Base-by-base conservation (phyloP, 352 stramenopile genomes). In the Globisporangium mamillatum region DNA sequence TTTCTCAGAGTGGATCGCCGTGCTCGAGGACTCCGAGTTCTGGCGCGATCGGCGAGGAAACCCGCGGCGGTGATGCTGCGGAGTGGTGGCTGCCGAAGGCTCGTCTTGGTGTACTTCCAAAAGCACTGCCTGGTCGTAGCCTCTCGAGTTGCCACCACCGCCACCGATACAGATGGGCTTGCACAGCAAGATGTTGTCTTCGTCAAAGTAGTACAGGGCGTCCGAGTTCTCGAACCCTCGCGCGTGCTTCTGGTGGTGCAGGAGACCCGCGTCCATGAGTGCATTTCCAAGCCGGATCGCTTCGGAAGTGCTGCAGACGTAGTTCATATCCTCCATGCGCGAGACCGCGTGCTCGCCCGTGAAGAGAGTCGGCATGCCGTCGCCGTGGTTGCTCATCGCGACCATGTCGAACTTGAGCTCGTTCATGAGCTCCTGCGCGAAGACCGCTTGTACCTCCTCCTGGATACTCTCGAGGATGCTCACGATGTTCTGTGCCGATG, bases 231-330 rank as follows among this genome's bases (percentile, higher is more conserved):
- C 68, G 36, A 72, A 69, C 2, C 24, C 58, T 5, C 61, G 56
- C 6, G 25, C 59, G 36, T 77, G 71, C 59, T 72, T 77, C 2
- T 41, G 27, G 68, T 77, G 71, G 53, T 77, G 71, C 63, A 77
- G 36, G 22, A 67, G 56, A 3, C 71, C 71, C 0, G 68, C 68
- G 25, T 77, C 71, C 71, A 77, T 77, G 29, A 68, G 67, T 27
- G 64, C 34, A 56, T 87, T 88, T 10, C 81, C 81, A 4, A 90
- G 52, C 1, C 81, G 81, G 14, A 77, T 69, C 0, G 69, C 79
- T 69, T 90, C 82, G 12, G 67, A 71, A 4, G 73, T 64, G 1
- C 65, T 75, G 3, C 70, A 68, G 6, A 86, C 79, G 20, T 80
- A 83, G 22, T 75, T 68, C 14, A 80, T 72, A 0, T 79, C 76